Evolutionary conservation across 345 rosid species (phyloP), one percentile per base, ranked within the genome.

Genomic region (Eucalyptus dawsonii): DNA sequence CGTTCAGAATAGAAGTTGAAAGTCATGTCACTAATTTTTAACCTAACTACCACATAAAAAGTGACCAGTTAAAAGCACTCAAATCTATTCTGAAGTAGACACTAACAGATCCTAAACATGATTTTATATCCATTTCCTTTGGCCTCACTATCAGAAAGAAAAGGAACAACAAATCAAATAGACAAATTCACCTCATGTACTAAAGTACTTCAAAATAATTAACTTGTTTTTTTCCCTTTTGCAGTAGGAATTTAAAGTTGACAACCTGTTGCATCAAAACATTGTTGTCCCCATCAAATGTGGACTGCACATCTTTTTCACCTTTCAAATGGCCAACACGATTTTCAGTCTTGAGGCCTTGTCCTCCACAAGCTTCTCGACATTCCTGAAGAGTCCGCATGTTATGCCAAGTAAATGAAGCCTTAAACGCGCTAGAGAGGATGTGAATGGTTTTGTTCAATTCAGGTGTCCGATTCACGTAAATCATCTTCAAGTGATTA

Each of bases 371-470:
- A 80, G 99, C 99, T 94, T 97, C 99, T 88, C 98, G 99, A 37
- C 99, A 97, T 94, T 97, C 99, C 99, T 97, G 99, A 91, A 97
- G 98, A 67, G 97, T 96, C 91, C 94, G 95, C 99, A 97, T 95
- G 91, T 97, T 96, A 93, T 97, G 98, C 99, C 99, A 97, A 21
- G 97, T 93, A 29, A 91, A 91, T 87, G 90, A 91, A 87, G 98
- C 98, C 94, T 97, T 97, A 91, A 94, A 92, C 54, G 98, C 96
- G 92, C 99, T 96, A 88, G 98, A 95, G 89, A 95, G 89, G 81
- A 97, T 95, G 92, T 97, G 99, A 87, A 97, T 90, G 42, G 93
- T 92, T 92, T 97, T 97, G 95, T 89, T 95, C 85, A 97, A 88
- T 91, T 93, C 95, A 86, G 98, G 98, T 56, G 98, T 94, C 93